Conservation (phyloP, 2,329 filamentous ascomycete genomes). For the Amauroascus niger region DNA sequence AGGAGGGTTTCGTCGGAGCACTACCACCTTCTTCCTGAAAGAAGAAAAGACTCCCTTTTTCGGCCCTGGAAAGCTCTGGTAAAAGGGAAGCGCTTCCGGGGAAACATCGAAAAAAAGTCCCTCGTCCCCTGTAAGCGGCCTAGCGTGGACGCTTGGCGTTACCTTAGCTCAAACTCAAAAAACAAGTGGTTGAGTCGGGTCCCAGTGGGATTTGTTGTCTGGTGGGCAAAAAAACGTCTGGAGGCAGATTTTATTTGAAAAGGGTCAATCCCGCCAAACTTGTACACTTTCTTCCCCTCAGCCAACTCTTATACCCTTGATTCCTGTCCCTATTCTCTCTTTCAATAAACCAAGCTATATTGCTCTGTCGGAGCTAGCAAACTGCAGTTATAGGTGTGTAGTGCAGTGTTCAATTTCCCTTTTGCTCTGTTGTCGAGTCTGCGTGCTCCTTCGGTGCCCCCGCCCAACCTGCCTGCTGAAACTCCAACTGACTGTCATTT, state of each 20-base stretch:
- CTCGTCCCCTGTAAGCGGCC: not conserved
- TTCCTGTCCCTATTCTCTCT: not conserved
- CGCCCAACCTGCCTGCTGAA: not conserved
- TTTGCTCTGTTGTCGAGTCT: not conserved
- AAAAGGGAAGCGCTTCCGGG: too few species aligned
- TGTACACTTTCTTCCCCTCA: not conserved
- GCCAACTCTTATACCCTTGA: not conserved
- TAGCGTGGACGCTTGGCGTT: slow-evolving; percentile 1
- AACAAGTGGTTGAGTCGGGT: not conserved
- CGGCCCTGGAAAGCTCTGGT: too few species aligned
- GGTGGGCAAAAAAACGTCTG: not conserved
- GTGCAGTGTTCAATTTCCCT: not conserved
- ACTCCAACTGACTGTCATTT: not conserved
- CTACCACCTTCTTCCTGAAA: not conserved
- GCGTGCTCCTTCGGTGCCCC: not conserved
- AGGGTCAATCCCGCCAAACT: slow-evolving; percentile 4
- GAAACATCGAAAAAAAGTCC: too few species aligned
- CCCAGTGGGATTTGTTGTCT: slow-evolving; percentile 10
- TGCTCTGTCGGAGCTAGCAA: not conserved
- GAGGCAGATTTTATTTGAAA: slow-evolving; percentile 4
- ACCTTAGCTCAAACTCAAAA: slow-evolving; percentile 3
- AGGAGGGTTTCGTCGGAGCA: too few species aligned
- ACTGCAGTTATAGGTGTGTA: not conserved
- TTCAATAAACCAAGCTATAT: not conserved
- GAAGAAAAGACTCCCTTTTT: not conserved